phyloP scores from a whole-genome alignment of 495 filamentous ascomycete species.

The Cudoniella acicularis region DNA sequence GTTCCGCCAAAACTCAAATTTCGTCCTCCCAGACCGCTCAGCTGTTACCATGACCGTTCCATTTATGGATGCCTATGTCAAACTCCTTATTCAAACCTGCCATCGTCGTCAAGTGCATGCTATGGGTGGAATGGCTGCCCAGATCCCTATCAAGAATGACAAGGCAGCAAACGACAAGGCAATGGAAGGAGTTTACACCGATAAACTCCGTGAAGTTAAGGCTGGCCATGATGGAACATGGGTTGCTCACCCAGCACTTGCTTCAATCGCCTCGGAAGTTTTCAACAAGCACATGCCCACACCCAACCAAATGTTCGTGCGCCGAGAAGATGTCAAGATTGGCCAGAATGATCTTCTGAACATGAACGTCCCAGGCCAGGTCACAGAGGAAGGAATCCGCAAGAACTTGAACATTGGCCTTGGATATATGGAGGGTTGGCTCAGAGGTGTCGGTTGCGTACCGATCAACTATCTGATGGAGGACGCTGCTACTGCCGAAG shows the following conservation, averaged over 20 bases:
- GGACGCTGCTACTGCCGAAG: conserved; percentile 96
- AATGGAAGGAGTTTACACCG: conserved; percentile 88
- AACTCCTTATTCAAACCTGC: conserved; percentile 95
- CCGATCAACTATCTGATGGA: conserved; percentile 99
- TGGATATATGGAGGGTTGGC: conserved; percentile 98
- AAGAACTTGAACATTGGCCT: conserved; percentile 98
- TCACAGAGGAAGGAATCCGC: conserved; percentile 94
- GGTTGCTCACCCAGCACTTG: conserved; percentile 96
- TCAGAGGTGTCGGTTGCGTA: conserved; percentile 90
- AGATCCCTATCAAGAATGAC: conserved; percentile 97
- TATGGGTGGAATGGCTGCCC: conserved; percentile 99
- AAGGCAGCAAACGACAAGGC: conserved; percentile 84
- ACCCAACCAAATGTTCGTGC: conserved; percentile 90
- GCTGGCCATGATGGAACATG: conserved; percentile 95
- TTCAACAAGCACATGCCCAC: conserved; percentile 99
- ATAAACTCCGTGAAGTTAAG: conserved; percentile 94
- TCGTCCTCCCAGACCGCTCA: conserved; percentile 88
- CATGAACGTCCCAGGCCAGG: conserved; percentile 92
- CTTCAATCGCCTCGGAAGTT: conserved; percentile 81
- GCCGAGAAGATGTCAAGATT: conserved; percentile 86
- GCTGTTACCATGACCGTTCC: conserved; percentile 97
- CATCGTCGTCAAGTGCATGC: conserved; percentile 93
- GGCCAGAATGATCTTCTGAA: conserved; percentile 90
- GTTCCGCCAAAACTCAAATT: conserved; percentile 90
- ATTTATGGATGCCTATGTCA: conserved; percentile 98